Base-by-base conservation (phyloP, 225 moss, liverwort and hornwort genomes). In the Sphagnum tenellum region DNA sequence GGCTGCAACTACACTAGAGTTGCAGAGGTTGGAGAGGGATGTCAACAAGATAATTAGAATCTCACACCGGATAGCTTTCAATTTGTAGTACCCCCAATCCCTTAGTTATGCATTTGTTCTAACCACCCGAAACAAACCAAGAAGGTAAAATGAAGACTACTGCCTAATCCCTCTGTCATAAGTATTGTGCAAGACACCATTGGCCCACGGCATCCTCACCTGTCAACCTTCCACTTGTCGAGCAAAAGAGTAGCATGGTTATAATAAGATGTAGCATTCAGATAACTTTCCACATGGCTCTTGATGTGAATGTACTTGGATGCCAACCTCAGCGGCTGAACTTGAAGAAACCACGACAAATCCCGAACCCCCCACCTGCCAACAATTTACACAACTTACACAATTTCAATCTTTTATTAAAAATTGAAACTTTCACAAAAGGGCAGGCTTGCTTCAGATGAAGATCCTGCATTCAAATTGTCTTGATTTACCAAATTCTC, bases 321-420 rank as follows among this genome's bases (percentile, higher is more conserved):
- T 52, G 76, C 78, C 46, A 98, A 67, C 72, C 82, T 79, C 69
- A 98, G 71, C 50, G 96, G 90, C 63, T 87, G 90, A 74, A 98
- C 73, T 74, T 90, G 82, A 71, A 98, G 72, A 70, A 98, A 98
- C 90, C 96, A 98, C 48, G 96, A 90, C 64, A 93, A 73, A 73
- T 98, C 96, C 66, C 90, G 88, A 64, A 98, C 90, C 75, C 96
- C 96, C 70, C n/a, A 93, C 93, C 96, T 94, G 76, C 69, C 69
- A 55, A n/a, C 13, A 60, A 10, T 56, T 55, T n/a, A 56, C 59
- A 56, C 12, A 63, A 3, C 47, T 56, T 46, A n/a, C n/a, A n/a
- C n/a, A n/a, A n/a, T n/a, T n/a, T n/a, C n/a, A n/a, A n/a, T n/a
- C n/a, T n/a, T n/a, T n/a, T 48, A 46, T 7, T 4, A 65, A 9